Evolutionary conservation across 345 rosid genomes (phyloP).

Genomic region (Hirschfeldia incana): DNA sequence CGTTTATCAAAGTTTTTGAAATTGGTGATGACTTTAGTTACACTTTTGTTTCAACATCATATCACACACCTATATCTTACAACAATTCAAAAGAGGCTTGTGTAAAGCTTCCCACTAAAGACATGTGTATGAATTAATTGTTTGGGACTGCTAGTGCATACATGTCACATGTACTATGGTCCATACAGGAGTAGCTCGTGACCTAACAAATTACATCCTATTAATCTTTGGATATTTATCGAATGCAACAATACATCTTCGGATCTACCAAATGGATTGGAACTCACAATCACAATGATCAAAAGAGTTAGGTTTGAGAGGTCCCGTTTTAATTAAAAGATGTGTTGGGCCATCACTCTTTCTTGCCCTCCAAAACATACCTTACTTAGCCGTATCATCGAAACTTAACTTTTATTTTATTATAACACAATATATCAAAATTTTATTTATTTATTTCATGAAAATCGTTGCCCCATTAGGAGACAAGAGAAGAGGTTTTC

Average conservation of each 20-base stretch:
- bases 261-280: conserved; percentile 23
- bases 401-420: conserved; percentile 27
- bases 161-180: conserved; percentile 40
- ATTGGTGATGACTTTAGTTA: conserved; percentile 31
- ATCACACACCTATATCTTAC: conserved; percentile 39
- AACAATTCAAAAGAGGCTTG: conserved; percentile 36
- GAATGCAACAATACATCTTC: conserved; percentile 17
- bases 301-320: conserved; percentile 36
- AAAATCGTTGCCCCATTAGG: conserved; percentile 43
- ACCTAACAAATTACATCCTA: conserved; percentile 32
- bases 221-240: conserved; percentile 5
- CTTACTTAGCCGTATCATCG: conserved; percentile 39
- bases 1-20: conserved; percentile 20
- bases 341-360: conserved; percentile 40
- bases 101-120: conserved; percentile 29
- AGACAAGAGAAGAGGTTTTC: conserved; percentile 42
- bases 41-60: conserved; percentile 36
- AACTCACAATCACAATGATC: neutral
- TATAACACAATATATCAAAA: conserved; percentile 9
- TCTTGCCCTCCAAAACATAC: conserved; percentile 38
- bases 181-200: conserved; percentile 40
- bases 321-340: conserved; percentile 31
- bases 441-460: neutral
- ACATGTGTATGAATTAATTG: conserved; percentile 40
- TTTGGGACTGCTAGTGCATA: conserved; percentile 30